phyloP scores from a whole-genome alignment of 1,139 yeast genomes.

The Magnusiomyces magnusii region DNA sequence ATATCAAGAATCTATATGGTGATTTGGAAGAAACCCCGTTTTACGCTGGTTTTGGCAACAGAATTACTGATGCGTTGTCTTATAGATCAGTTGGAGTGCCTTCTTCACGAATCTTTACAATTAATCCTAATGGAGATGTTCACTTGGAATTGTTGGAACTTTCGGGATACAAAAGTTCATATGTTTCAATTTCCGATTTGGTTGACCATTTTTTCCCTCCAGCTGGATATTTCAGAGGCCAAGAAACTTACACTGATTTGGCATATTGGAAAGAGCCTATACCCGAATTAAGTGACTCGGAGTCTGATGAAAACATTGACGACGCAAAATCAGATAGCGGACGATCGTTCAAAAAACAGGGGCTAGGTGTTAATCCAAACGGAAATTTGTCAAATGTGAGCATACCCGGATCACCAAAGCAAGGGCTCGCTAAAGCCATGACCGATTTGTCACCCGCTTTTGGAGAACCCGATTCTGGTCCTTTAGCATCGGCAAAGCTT shows the following conservation, averaged over 20 bases:
- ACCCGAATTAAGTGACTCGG: constrained; percentile 52
- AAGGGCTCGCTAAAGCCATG: background rate
- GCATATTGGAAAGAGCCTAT: constrained; percentile 90
- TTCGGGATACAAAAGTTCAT: constrained; percentile 86
- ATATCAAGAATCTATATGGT: constrained; percentile 57
- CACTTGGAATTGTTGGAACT: constrained; percentile 93
- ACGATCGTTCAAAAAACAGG: constrained; percentile 22
- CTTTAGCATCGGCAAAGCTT: background rate
- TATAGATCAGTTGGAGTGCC: constrained; percentile 94
- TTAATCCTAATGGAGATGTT: constrained; percentile 94
- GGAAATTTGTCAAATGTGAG: background rate
- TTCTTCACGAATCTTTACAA: constrained; percentile 89
- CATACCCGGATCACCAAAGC: background rate
- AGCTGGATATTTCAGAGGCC: constrained; percentile 20
- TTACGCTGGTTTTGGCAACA: constrained; percentile 96
- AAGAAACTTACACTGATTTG: constrained; percentile 69
- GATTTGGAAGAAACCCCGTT: constrained; percentile 55
- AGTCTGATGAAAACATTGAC: constrained; percentile 28
- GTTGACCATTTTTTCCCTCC: constrained; percentile 99
- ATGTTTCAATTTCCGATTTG: constrained; percentile 82
- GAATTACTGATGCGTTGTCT: constrained; percentile 94
- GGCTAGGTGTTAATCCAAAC: constrained; percentile 17
- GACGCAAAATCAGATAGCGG: background rate
- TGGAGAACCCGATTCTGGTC: background rate
- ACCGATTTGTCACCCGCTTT: constrained; percentile 31